Conservation (phyloP, 2,329 filamentous ascomycete genomes). For the Pyrenophora tritici-repentis region DNA sequence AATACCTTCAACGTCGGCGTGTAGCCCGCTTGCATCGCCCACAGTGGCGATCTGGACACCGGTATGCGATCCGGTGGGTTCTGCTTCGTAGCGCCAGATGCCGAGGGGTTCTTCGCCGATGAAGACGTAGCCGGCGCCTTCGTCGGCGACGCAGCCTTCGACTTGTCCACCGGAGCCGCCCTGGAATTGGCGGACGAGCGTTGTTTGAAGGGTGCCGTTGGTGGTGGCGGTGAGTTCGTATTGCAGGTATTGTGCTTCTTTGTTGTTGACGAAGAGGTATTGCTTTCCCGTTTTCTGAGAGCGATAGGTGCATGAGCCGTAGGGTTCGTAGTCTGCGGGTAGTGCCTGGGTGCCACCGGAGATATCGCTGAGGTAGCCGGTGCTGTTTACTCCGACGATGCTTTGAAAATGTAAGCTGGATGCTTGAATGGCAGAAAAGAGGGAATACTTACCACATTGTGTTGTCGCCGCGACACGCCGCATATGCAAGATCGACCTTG, state of each 20-base stretch:
- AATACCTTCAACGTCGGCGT: slow-evolving; percentile 61
- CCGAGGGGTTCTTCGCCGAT: slow-evolving; percentile 59
- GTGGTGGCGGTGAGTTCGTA: slow-evolving; percentile 53
- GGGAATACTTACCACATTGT: slow-evolving; percentile 55
- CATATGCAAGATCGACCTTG: slow-evolving; percentile 56
- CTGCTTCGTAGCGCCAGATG: slow-evolving; percentile 59
- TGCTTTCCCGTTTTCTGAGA: slow-evolving; percentile 56
- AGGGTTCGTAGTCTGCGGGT: slow-evolving; percentile 54
- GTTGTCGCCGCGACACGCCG: slow-evolving; percentile 58
- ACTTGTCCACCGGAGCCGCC: slow-evolving; percentile 59
- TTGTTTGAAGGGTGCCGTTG: slow-evolving; percentile 52
- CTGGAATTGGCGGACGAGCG: slow-evolving; percentile 57
- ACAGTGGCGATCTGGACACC: slow-evolving; percentile 49
- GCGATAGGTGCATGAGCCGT: slow-evolving; percentile 59
- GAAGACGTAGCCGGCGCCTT: slow-evolving; percentile 57
- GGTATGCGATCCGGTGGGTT: slow-evolving; percentile 51
- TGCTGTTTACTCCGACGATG: slow-evolving; percentile 56
- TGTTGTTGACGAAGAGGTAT: slow-evolving; percentile 62
- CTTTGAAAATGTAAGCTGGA: slow-evolving; percentile 32
- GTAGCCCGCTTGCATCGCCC: slow-evolving; percentile 53
- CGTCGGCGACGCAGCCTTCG: slow-evolving; percentile 60
- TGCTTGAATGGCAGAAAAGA: background rate
- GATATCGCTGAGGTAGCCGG: slow-evolving; percentile 53
- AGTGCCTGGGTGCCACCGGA: slow-evolving; percentile 55
- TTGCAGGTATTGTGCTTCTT: slow-evolving; percentile 60